Evolutionary conservation across 1,284 basidiomycete genomes (phyloP), one percentile per base, ranked within the genome.

Genomic region (Coniophora puteana): DNA sequence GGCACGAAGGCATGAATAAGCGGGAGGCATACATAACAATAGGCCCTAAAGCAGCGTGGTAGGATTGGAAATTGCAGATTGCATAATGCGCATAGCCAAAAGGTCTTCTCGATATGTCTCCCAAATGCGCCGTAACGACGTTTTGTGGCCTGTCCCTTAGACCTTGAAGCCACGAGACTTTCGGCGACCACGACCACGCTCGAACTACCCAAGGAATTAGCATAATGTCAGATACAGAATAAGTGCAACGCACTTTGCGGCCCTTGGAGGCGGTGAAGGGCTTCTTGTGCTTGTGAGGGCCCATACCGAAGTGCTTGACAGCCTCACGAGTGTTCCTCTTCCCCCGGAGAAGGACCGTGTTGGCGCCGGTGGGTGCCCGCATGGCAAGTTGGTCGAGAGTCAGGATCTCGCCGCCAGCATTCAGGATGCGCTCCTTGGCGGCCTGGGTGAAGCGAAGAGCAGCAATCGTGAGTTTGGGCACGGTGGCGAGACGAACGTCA

Each of bases 351-450:
- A 99, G 72, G 51, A 99, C 78, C 40, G 94, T 98, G 83, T 97
- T 97, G 53, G 89, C 78, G 52, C 96, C 95, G 42, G 91, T 97
- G 28, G 95, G 95, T 46, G 93, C 82, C 50, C 94, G 84, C 52
- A 93, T 69, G 43, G 95, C 95, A 52, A 99, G 89, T 71, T 98
- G 94, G 69, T 99, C 95, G 55, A 99, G 80, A 51, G 96, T 99
- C 56, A 99, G 66, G 51, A 76, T 79, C 74, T 99, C 95, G 62
- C 95, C 95, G 55, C 95, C 95, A 44, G 93, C 90, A 63, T 91
- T 92, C 61, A 93, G 67, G 67, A 99, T 98, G 55, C 96, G 87
- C 65, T 92, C 94, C 68, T 86, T 89, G 46, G 95, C 96, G 39
- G 86, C 80, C 56, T 80, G 79, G 50, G 95, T 93, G 85, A 99